Base-by-base conservation (phyloP, 2,329 filamentous ascomycete genomes). In the Ophiocordyceps camponoti-rufipedis region DNA sequence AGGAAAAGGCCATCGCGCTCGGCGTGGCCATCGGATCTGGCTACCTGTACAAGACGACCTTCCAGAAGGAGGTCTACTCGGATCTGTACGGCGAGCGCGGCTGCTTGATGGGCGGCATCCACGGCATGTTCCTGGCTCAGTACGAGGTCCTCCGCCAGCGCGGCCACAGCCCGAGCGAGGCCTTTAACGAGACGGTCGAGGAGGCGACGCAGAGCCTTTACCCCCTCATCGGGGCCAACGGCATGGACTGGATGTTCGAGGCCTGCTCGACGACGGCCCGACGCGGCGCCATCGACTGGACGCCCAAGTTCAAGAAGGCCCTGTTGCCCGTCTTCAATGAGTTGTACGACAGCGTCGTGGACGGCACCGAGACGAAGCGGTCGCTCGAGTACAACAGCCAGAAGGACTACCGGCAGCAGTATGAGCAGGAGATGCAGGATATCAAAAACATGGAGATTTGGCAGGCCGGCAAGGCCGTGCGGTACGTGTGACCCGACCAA, bases 161-260 rank as follows among this genome's bases (percentile, higher is more conserved):
- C 57, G 91, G 91, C 69, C 91, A 98, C 82, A 84, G 77, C 70
- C 91, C 91, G 65, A 89, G 83, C 58, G 91, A 98, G 74, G 91
- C 91, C 55, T 98, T 98, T 83, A 98, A 98, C 80, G 91, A 98
- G 86, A 98, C 91, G 55, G 91, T 98, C 56, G 91, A 98, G 78
- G 91, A 98, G 78, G 91, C 91, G 54, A 98, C 91, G 45, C 91
- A 98, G 78, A 86, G 79, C 55, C 75, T 98, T 62, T 98, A 98
- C 78, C 91, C 91, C 53, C 77, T 98, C 62, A 98, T 98, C 62
- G 91, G 89, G 62, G 79, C 78, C 70, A 84, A 96, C 71, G 91
- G 91, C 62, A 96, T 98, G 91, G 91, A 98, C 76, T 98, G 93
- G 87, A 98, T 98, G 91, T 98, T 93, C 75, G 88, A 89, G 66